Percentiles rank a stretch among this genome's conserved stretches.
Conservation (phyloP, 352 stramenopile species). For the Ophiocytium majus region DNA sequence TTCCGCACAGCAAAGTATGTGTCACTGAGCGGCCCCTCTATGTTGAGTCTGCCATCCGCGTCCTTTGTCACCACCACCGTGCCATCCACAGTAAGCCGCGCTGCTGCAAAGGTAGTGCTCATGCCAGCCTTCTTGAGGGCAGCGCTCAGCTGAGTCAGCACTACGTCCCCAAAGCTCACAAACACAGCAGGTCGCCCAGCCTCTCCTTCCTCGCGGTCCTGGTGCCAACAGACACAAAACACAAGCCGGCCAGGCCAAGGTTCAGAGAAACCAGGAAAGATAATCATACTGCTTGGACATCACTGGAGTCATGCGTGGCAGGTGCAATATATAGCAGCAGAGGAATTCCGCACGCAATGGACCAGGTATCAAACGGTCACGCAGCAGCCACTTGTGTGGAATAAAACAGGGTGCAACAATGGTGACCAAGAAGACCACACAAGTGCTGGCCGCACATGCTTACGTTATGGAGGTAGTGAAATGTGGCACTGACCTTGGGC, state of each 20-base stretch:
- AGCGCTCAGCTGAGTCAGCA: constrained; percentile 46
- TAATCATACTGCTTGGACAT: too few species aligned
- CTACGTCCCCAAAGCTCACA: constrained; percentile 50
- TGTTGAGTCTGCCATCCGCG: constrained; percentile 37
- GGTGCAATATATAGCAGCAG: too few species aligned
- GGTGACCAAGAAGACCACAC: too few species aligned
- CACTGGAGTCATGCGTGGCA: too few species aligned
- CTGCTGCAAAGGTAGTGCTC: constrained; percentile 34
- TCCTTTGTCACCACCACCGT: constrained; percentile 31
- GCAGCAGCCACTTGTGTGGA: neutral
- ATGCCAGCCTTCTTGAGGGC: constrained; percentile 40
- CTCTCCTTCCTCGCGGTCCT: constrained; percentile 35
- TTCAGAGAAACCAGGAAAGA: too few species aligned
- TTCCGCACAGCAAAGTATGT: constrained; percentile 47
- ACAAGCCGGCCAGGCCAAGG: too few species aligned
- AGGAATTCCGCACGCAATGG: too few species aligned
- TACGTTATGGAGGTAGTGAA: too few species aligned
- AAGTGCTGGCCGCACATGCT: too few species aligned
- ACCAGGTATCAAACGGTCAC: too few species aligned
- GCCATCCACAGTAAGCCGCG: constrained; percentile 32
- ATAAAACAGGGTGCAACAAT: neutral
- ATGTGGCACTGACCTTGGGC: neutral
- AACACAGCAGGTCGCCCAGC: constrained; percentile 49
- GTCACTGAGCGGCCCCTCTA: constrained; percentile 45
- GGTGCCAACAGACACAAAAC: neutral